These are phyloP conservation scores for Dendrothele bispora DNA, from an alignment of 768 basidiomycete genomes.

Conservation along the genomic window DNA sequence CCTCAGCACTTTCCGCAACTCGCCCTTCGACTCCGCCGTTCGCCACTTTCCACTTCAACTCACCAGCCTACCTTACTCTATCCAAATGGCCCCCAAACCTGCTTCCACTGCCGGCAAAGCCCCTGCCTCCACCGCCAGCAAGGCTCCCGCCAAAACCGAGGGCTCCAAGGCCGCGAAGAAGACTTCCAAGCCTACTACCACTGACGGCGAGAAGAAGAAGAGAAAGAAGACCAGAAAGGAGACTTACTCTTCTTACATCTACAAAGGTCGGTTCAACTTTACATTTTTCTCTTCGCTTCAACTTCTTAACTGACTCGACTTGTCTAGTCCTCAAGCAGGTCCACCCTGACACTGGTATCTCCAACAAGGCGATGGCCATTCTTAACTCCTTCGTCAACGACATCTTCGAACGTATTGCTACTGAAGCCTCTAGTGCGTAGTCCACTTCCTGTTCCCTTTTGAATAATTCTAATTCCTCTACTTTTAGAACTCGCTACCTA, in stretches of 20 bases:
- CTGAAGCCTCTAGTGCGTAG: conserved; percentile 81
- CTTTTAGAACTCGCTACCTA: conserved; percentile 88
- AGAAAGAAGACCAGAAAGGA: conserved; percentile 85
- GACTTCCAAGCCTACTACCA: conserved; percentile 62
- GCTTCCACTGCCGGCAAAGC: conserved; percentile 85
- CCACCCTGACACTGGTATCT: conserved; percentile 98
- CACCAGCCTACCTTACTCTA: conserved; percentile 10
- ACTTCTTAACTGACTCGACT: not conserved
- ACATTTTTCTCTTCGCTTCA: not conserved
- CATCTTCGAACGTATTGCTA: conserved; percentile 91
- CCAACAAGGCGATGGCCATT: conserved; percentile 98
- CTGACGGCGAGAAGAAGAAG: conserved; percentile 84
- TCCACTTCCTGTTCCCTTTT: not conserved
- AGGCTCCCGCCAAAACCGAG: conserved; percentile 72
- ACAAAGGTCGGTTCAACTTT: conserved; percentile 74
- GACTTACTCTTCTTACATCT: conserved; percentile 92
- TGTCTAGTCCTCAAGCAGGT: conserved; percentile 88
- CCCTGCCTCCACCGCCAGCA: conserved; percentile 68
- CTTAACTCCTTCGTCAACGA: conserved; percentile 96
- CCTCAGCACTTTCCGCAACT: not conserved
- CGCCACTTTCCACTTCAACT: conserved; percentile 8
- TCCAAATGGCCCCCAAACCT: conserved; percentile 67
- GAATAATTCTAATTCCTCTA: not conserved
- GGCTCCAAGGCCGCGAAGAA: conserved; percentile 81
- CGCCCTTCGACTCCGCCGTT: conserved; percentile 6